A percentile compares a stretch with the other conserved stretches of the same genome.
These are phyloP conservation scores for Jacaranda mimosifolia DNA, from an alignment of 257 asterid genomes.

Conservation along the genomic window DNA sequence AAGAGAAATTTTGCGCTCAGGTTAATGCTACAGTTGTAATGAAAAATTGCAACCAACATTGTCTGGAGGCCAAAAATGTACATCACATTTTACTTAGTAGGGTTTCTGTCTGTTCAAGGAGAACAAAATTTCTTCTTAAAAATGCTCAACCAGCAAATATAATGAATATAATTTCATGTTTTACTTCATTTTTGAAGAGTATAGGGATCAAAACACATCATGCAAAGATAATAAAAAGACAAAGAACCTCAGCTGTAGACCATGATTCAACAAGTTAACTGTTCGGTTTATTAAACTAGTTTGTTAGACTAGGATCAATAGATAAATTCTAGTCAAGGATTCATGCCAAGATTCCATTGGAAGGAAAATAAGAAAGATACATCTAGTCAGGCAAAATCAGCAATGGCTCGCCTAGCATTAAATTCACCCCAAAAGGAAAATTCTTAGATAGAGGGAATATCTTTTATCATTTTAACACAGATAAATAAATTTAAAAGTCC, in stretches of 20 bases:
- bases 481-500: too few species aligned
- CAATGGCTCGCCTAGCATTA: neutral
- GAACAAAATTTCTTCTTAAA: neutral
- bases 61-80: too few species aligned
- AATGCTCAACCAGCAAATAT: neutral
- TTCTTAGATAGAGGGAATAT: neutral
- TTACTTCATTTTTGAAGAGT: neutral
- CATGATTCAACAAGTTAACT: neutral
- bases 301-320: neutral
- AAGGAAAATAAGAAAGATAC: neutral
- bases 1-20: too few species aligned
- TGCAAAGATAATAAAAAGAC: neutral
- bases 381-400: neutral
- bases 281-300: neutral
- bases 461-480: neutral
- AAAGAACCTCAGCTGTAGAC: neutral
- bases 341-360: neutral
- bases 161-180: neutral
- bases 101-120: neutral
- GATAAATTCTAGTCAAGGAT: neutral
- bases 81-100: too few species aligned
- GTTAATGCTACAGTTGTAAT: too few species aligned
- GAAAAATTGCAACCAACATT: too few species aligned
- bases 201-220: neutral
- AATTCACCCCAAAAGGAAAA: neutral